Percentiles rank a stretch among this genome's conserved stretches.
Evolutionary conservation across 2,329 filamentous ascomycete genomes (phyloP).

Genomic region (Ceratocystis variospora): DNA sequence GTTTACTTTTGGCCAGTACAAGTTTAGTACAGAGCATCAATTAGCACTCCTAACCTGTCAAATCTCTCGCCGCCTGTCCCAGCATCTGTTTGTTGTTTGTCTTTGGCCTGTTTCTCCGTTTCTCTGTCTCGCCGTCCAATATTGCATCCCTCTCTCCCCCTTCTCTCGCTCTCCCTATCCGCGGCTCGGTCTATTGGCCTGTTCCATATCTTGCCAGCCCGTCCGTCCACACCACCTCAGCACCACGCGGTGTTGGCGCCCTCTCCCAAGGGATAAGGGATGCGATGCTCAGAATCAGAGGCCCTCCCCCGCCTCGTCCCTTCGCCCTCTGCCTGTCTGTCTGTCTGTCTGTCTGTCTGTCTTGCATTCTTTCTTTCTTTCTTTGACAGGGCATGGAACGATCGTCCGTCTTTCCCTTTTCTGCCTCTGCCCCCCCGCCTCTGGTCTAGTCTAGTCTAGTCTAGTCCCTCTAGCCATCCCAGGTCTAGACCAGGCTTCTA

Average conservation of each 20-base stretch:
- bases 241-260: neutral
- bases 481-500: neutral
- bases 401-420: neutral
- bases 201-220: conserved; percentile 3
- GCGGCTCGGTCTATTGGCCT: neutral
- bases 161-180: neutral
- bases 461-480: neutral
- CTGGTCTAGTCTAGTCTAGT: neutral
- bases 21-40: neutral
- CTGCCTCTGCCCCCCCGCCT: neutral
- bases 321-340: neutral
- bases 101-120: neutral
- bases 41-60: neutral
- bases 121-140: neutral
- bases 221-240: neutral
- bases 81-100: neutral
- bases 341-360: neutral
- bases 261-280: neutral
- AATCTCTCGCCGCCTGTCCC: neutral
- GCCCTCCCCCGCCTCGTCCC: neutral
- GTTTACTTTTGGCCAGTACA: conserved; percentile 4
- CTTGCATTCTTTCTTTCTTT: neutral
- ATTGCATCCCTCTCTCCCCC: neutral
- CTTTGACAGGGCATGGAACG: conserved; percentile 7
- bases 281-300: neutral